These are phyloP conservation scores for Thielaviopsis punctulata DNA, from an alignment of 2,329 filamentous ascomycete genomes.

Conservation along the genomic window DNA sequence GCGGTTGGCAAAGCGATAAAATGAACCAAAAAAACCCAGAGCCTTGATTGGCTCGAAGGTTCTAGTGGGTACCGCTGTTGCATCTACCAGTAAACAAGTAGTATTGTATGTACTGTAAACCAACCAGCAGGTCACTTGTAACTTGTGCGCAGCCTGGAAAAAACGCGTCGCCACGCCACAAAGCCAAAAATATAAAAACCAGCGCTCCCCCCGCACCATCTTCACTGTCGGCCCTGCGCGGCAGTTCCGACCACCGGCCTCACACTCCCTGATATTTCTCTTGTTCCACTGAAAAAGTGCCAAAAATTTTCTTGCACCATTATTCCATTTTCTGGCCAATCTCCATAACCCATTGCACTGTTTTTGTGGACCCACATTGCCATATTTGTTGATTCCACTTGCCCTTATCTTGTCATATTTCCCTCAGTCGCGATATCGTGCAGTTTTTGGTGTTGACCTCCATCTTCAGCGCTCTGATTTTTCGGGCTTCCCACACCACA, in stretches of 20 bases:
- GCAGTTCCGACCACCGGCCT: conserved; percentile 11
- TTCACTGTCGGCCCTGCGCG: conserved; percentile 5
- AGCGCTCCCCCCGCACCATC: conserved; percentile 8
- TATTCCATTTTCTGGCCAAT: not conserved
- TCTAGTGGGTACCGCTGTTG: not conserved
- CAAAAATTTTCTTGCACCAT: not conserved
- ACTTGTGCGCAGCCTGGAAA: not conserved
- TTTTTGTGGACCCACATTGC: not conserved
- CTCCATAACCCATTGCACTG: not conserved
- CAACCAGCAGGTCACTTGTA: not conserved
- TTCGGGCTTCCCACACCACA: not conserved
- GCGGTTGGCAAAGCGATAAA: conserved; percentile 6
- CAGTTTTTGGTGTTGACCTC: conserved; percentile 7
- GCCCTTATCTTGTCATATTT: not conserved
- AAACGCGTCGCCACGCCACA: conserved; percentile 10
- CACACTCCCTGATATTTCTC: conserved; percentile 6
- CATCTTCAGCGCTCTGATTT: not conserved
- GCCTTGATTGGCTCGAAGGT: conserved; percentile 6
- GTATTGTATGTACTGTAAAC: too few relatives aligned
- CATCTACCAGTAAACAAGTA: too few relatives aligned
- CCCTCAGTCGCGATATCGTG: conserved; percentile 2
- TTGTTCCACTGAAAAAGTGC: not conserved
- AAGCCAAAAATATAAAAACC: conserved; percentile 12
- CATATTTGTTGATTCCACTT: not conserved
- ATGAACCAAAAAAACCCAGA: not conserved